Percentiles rank a stretch among this genome's conserved stretches.
Evolutionary conservation across 2,329 filamentous ascomycete species (phyloP).

Genomic region (Berkeleyomyces basicola): DNA sequence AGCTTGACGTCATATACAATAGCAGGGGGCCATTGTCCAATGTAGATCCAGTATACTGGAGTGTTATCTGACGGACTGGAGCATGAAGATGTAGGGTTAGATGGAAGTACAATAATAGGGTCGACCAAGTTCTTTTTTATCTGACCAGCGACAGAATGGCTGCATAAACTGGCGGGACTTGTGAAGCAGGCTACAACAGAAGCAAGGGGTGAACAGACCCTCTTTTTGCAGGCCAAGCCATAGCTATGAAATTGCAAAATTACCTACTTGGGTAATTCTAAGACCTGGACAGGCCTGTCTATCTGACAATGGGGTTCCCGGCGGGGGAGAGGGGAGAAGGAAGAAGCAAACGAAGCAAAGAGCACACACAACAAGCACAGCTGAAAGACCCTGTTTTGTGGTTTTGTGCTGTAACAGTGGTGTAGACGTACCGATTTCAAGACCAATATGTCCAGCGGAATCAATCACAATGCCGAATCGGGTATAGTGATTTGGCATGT

Average conservation of each 20-base stretch:
- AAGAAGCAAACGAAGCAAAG: not conserved
- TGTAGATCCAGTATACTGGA: not conserved
- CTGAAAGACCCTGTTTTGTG: not conserved
- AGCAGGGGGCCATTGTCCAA: not conserved
- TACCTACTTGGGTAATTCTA: not conserved
- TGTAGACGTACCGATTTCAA: not conserved
- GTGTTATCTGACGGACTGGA: conserved; percentile 2
- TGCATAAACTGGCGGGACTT: not conserved
- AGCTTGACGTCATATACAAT: conserved; percentile 1
- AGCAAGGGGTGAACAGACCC: not conserved
- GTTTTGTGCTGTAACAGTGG: not conserved
- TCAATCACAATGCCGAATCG: conserved; percentile 2
- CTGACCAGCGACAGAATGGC: not conserved
- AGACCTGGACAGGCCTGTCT: not conserved
- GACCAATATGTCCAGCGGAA: not conserved
- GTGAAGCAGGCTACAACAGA: not conserved
- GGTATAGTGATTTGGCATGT: not conserved
- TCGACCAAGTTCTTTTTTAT: not conserved
- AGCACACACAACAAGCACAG: not conserved
- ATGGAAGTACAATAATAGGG: not conserved
- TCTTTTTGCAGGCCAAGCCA: not conserved
- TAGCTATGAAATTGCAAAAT: not conserved
- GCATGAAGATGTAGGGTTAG: not conserved
- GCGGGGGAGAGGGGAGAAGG: not conserved
- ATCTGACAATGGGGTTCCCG: not conserved